phyloP scores from a whole-genome alignment of 176 grass and related monocot species.

The Phoenix dactylifera region DNA sequence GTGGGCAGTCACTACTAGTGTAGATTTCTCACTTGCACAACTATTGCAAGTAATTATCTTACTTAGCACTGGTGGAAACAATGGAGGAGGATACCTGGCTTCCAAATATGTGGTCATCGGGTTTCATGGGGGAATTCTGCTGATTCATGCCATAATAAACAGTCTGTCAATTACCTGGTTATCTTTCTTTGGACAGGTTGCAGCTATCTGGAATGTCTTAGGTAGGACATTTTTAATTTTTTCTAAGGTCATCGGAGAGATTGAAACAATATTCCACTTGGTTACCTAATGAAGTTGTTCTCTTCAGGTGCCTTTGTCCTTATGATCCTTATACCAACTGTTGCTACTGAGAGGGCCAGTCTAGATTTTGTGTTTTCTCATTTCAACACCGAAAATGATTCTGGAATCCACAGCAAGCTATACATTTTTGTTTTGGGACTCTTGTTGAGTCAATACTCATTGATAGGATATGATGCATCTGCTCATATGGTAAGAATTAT shows the following conservation, averaged over 20 bases:
- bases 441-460: too few relatives aligned
- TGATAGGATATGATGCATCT: too few relatives aligned
- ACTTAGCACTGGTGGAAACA: conserved; percentile 66
- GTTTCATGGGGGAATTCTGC: conserved; percentile 67
- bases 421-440: conserved; percentile 85
- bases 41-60: conserved; percentile 95
- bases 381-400: conserved; percentile 69
- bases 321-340: conserved; percentile 61
- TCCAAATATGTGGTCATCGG: conserved; percentile 84
- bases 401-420: conserved; percentile 65
- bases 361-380: conserved; percentile 78
- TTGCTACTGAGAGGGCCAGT: conserved; percentile 72
- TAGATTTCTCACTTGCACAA: too few relatives aligned
- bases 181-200: conserved; percentile 81
- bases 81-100: conserved; percentile 72
- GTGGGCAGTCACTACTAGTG: too few relatives aligned
- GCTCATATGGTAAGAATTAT: too few relatives aligned
- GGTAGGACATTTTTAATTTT: conserved; percentile 26
- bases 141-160: conserved; percentile 81
- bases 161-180: conserved; percentile 71
- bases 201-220: conserved; percentile 81
- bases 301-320: conserved; percentile 59
- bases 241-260: neutral
- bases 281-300: neutral
- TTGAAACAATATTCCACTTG: too few relatives aligned